A percentile compares a stretch with the other conserved stretches of the same genome.
Conservation (phyloP, 2,329 filamentous ascomycete species). For the Nigrospora osmanthi region DNA sequence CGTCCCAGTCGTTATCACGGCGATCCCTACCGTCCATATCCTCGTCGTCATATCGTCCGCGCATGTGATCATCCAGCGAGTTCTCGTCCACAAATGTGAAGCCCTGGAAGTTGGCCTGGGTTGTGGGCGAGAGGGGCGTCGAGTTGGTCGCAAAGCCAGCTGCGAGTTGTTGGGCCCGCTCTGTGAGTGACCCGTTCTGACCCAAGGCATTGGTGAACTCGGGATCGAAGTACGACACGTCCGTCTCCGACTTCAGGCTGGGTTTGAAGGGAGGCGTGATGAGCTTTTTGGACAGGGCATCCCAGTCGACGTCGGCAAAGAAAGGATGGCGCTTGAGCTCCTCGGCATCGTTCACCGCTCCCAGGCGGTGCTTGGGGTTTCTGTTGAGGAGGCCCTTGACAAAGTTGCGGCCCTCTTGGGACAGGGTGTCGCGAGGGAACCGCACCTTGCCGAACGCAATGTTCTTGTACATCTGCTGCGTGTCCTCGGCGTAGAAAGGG, state of each 20-base stretch:
- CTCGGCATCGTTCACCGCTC: slow-evolving; percentile 83
- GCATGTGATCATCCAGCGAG: slow-evolving; percentile 81
- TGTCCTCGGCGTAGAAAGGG: slow-evolving; percentile 97
- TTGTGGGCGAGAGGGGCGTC: slow-evolving; percentile 86
- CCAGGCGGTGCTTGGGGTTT: slow-evolving; percentile 91
- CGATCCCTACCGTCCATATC: slow-evolving; percentile 50
- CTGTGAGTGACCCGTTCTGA: slow-evolving; percentile 80
- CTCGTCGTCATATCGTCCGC: slow-evolving; percentile 42
- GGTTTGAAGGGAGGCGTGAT: slow-evolving; percentile 97
- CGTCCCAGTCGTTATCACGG: slow-evolving; percentile 50
- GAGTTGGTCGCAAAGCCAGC: slow-evolving; percentile 73
- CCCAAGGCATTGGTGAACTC: slow-evolving; percentile 95
- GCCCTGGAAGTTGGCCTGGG: slow-evolving; percentile 96
- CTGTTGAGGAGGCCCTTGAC: slow-evolving; percentile 96
- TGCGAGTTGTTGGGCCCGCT: slow-evolving; percentile 79
- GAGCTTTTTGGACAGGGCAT: slow-evolving; percentile 77
- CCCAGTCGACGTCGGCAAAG: slow-evolving; percentile 93
- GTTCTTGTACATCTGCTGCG: slow-evolving; percentile 99
- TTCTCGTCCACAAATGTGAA: slow-evolving; percentile 99
- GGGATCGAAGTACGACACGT: slow-evolving; percentile 97
- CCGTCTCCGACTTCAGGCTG: slow-evolving; percentile 89
- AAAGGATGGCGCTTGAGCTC: slow-evolving; percentile 93
- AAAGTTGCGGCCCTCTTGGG: slow-evolving; percentile 91
- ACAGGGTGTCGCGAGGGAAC: slow-evolving; percentile 90
- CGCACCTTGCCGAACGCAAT: slow-evolving; percentile 98